A percentile compares a stretch with the other conserved stretches of the same genome.
These are phyloP conservation scores for Exobasidium cylindrosporum DNA, from an alignment of 1,284 basidiomycete species.

Conservation along the genomic window DNA sequence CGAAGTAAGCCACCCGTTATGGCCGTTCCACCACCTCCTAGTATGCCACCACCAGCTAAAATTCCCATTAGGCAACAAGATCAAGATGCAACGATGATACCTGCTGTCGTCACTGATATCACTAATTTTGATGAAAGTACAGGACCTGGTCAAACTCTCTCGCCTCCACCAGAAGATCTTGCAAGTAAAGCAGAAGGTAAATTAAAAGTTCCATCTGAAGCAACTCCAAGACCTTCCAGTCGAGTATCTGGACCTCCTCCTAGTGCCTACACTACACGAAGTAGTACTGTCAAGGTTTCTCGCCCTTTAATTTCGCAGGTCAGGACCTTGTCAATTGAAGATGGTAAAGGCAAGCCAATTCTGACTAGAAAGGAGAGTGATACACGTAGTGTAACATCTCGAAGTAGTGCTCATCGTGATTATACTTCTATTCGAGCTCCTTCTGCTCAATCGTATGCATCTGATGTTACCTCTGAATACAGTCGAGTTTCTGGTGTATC, in stretches of 20 bases:
- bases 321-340: no score
- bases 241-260: conserved; percentile 11
- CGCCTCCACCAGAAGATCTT: no score
- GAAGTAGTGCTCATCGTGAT: neutral
- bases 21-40: conserved; percentile 39
- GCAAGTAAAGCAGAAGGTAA: conserved; percentile 17
- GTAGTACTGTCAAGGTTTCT: neutral
- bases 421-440: conserved; percentile 13
- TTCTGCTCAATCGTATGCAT: conserved; percentile 41
- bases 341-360: neutral
- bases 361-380: neutral
- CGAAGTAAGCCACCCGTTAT: no score
- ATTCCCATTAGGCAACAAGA: conserved; percentile 21
- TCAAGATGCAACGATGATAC: conserved; percentile 3
- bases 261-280: conserved; percentile 16
- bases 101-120: conserved; percentile 18
- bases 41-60: conserved; percentile 39
- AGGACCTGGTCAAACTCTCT: no score
- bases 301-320: neutral
- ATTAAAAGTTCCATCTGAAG: neutral
- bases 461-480: conserved; percentile 43
- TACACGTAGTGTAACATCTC: neutral
- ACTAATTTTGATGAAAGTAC: no score
- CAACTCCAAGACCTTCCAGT: neutral
- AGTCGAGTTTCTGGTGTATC: conserved; percentile 25